A percentile compares a stretch with the other conserved stretches of the same genome.
These are phyloP conservation scores for Cyberlindnera sargentensis DNA, from an alignment of 805 yeast genomes.

Conservation along the genomic window DNA sequence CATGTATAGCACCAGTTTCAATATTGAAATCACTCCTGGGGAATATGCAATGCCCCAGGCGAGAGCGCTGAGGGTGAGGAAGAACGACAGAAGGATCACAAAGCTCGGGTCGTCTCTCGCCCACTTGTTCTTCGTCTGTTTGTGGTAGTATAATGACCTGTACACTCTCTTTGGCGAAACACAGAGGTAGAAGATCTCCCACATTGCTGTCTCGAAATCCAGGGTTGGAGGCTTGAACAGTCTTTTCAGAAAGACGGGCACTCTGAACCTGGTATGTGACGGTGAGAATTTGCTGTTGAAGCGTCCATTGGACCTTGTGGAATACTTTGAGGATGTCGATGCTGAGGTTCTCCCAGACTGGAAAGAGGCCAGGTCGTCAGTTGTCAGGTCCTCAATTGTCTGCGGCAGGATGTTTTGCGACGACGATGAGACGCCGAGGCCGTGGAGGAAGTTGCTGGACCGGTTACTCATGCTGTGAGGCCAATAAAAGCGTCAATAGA, in stretches of 20 bases:
- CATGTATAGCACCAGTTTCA: constrained; percentile 71
- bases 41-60: constrained; percentile 89
- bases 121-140: constrained; percentile 73
- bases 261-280: constrained; percentile 9
- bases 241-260: constrained; percentile 34
- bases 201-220: constrained; percentile 87
- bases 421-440: neutral
- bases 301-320: constrained; percentile 6
- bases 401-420: constrained; percentile 13
- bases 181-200: constrained; percentile 79
- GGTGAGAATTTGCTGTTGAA: neutral
- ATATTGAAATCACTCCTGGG: constrained; percentile 51
- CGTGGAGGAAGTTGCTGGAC: neutral
- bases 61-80: constrained; percentile 66
- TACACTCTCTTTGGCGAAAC: constrained; percentile 77
- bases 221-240: constrained; percentile 69
- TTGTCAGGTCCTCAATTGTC: constrained; percentile 10
- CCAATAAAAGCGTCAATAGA: too few relatives aligned
- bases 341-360: constrained; percentile 18
- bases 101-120: constrained; percentile 92
- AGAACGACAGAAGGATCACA: constrained; percentile 59
- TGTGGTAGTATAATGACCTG: constrained; percentile 73
- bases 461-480: neutral
- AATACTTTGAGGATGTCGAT: constrained; percentile 3
- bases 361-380: constrained; percentile 19